A percentile compares a stretch with the other conserved stretches of the same genome.
Evolutionary conservation across 129 eudicot species (phyloP).

Genomic region (Smallanthus sonchifolius): DNA sequence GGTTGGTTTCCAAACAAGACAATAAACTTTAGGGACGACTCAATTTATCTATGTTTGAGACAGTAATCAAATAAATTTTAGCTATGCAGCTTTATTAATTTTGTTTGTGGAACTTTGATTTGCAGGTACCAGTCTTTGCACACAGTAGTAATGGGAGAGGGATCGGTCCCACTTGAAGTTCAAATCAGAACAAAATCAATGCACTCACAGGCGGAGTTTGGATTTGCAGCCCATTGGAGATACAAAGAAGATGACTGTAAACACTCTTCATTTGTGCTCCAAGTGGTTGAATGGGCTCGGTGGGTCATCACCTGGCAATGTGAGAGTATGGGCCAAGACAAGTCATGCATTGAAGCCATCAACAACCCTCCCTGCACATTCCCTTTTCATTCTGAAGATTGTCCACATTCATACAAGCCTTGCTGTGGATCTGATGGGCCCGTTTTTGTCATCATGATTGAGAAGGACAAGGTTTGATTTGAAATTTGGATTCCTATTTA

Average conservation of each 20-base stretch:
- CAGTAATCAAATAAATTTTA: no score
- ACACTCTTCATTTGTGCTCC: constrained; percentile 86
- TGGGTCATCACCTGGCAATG: constrained; percentile 96
- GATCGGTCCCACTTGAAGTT: constrained; percentile 79
- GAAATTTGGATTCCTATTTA: no score
- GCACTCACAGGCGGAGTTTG: constrained; percentile 94
- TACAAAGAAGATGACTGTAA: constrained; percentile 85
- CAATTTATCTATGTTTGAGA: no score
- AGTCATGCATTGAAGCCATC: constrained; percentile 38
- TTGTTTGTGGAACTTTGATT: not conserved
- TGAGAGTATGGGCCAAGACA: constrained; percentile 69
- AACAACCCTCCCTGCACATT: constrained; percentile 61
- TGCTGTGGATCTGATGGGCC: constrained; percentile 65
- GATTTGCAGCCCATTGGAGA: constrained; percentile 99
- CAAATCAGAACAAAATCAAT: constrained; percentile 84
- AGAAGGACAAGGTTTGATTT: constrained; percentile 74
- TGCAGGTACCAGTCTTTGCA: constrained; percentile 83
- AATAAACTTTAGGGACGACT: no score
- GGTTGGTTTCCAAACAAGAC: no score
- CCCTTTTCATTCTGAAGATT: constrained; percentile 77
- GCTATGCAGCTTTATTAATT: no score
- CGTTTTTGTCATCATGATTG: constrained; percentile 75
- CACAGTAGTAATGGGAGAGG: constrained; percentile 84
- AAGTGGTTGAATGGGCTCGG: constrained; percentile 97
- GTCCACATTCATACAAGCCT: constrained; percentile 71